Evolutionary conservation across 345 rosid species (phyloP).

Genomic region (Euphorbia lathyris): DNA sequence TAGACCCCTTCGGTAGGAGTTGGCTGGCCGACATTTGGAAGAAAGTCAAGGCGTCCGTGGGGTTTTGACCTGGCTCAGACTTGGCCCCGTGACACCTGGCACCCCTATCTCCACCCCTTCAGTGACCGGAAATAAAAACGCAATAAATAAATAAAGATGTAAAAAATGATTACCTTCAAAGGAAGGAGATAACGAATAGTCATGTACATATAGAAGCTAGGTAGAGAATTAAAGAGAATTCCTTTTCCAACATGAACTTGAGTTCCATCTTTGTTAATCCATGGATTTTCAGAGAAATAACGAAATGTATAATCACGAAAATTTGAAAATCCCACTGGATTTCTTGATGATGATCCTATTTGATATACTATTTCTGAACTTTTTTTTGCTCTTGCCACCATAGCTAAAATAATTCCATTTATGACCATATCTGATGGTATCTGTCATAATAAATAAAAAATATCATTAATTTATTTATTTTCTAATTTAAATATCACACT

Average conservation of each 20-base stretch:
- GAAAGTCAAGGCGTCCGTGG: no score
- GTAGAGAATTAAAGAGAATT: neutral
- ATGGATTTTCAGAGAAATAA: slow-evolving; percentile 17
- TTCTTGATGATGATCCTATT: slow-evolving; percentile 20
- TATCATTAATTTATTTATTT: no score
- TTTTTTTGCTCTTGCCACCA: slow-evolving; percentile 5
- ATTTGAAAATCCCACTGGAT: neutral
- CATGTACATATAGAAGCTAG: slow-evolving; percentile 11
- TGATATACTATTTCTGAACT: slow-evolving; percentile 7
- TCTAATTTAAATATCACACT: no score
- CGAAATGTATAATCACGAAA: slow-evolving; percentile 4
- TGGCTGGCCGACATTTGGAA: no score
- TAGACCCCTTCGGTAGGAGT: no score
- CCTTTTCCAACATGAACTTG: neutral
- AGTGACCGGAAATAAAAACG: no score
- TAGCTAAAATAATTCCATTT: slow-evolving; percentile 14
- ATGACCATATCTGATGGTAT: slow-evolving; percentile 28
- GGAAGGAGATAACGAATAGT: slow-evolving; percentile 3
- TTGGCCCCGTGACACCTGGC: no score
- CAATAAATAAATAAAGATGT: neutral
- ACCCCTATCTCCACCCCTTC: no score
- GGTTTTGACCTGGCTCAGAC: no score
- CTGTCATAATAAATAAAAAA: neutral
- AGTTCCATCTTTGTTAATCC: slow-evolving; percentile 11
- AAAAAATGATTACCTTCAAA: slow-evolving; percentile 1